These are phyloP conservation scores for Kernera saxatilis DNA, from an alignment of 345 rosid species.

Conservation along the genomic window DNA sequence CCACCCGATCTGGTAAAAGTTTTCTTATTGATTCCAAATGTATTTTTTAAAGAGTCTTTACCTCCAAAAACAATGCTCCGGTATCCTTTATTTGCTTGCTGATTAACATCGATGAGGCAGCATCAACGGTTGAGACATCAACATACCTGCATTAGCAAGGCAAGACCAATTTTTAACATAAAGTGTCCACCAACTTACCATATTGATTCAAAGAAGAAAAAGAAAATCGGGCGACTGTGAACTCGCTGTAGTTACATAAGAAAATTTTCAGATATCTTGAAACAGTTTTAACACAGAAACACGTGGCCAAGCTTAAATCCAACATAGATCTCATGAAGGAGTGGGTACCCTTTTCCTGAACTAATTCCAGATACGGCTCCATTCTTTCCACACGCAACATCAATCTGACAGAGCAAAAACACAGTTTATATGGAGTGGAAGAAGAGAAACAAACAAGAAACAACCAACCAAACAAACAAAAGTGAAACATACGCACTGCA, in stretches of 20 bases:
- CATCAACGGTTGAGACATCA: conserved; percentile 91
- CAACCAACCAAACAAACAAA: neutral
- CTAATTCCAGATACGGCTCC: conserved; percentile 73
- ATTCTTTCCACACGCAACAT: conserved; percentile 82
- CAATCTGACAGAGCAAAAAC: conserved; percentile 42
- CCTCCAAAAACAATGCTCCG: conserved; percentile 85
- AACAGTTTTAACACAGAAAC: neutral
- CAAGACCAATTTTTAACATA: neutral
- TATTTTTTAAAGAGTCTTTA: conserved; percentile 13
- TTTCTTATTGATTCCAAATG: neutral
- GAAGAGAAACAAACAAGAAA: neutral
- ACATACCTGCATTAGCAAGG: conserved; percentile 55
- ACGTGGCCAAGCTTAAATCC: neutral
- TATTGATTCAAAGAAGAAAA: neutral
- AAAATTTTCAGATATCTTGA: neutral
- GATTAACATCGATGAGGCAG: conserved; percentile 65
- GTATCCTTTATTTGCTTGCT: conserved; percentile 50
- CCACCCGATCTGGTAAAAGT: neutral
- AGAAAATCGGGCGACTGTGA: neutral
- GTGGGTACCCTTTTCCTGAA: conserved; percentile 79
- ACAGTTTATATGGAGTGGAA: conserved; percentile 18
- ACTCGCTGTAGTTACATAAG: neutral
- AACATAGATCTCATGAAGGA: neutral
- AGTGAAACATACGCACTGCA: conserved; percentile 84
- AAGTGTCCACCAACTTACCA: neutral